Conservation (phyloP, 345 rosid species). For the Brassica incana region DNA sequence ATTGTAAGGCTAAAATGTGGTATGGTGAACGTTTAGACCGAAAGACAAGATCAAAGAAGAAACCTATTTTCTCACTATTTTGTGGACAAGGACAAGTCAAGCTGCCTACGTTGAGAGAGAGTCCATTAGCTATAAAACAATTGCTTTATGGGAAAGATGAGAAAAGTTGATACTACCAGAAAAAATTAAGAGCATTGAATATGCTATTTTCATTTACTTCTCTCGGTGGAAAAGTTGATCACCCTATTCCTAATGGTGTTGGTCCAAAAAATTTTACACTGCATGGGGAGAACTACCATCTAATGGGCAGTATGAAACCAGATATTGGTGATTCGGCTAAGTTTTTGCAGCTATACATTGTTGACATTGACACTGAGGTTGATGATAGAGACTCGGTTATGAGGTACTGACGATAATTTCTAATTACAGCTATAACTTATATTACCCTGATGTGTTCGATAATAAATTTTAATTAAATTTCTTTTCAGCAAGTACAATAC, state of each 20-base stretch:
- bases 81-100: not conserved
- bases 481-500: not conserved
- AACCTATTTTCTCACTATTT: not conserved
- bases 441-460: no score
- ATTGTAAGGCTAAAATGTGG: not conserved
- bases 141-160: not conserved
- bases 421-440: not conserved
- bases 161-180: not conserved
- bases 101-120: not conserved
- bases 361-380: not conserved
- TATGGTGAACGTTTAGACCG: not conserved
- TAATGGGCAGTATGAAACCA: not conserved
- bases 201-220: not conserved
- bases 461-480: no score
- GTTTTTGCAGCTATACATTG: not conserved
- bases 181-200: not conserved
- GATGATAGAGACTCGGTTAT: not conserved
- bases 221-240: not conserved
- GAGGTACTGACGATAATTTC: not conserved
- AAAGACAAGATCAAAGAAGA: not conserved
- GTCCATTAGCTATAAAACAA: not conserved
- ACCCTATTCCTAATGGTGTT: not conserved
- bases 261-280: not conserved
- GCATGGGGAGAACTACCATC: not conserved
- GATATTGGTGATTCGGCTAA: not conserved